Conservation (phyloP, 495 filamentous ascomycete species). For the Penicillium odoratum region DNA sequence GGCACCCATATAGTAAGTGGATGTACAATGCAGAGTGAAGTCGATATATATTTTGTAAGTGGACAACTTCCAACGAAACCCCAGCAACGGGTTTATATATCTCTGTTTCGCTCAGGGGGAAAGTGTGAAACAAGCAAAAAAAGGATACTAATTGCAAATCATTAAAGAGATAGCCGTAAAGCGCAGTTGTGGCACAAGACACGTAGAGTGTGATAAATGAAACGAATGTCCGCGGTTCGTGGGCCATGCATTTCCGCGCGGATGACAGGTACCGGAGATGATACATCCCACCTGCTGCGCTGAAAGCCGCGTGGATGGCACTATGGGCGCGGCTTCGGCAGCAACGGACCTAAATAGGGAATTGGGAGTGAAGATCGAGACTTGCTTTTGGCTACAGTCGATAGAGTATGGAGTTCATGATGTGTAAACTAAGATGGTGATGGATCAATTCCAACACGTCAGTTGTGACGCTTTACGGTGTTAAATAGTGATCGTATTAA, state of each 20-base stretch:
- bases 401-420: neutral
- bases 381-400: neutral
- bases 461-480: neutral
- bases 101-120: neutral
- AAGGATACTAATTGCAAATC: slow-evolving; percentile 1
- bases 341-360: neutral
- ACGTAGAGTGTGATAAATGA: neutral
- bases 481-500: neutral
- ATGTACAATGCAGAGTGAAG: neutral
- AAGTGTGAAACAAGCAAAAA: neutral
- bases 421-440: neutral
- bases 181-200: slow-evolving; percentile 11
- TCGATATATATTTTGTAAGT: neutral
- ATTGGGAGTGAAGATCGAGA: neutral
- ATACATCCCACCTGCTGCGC: neutral
- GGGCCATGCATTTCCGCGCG: slow-evolving; percentile 7
- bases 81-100: slow-evolving; percentile 13
- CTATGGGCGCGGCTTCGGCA: slow-evolving; percentile 2
- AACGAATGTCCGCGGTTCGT: neutral
- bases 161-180: slow-evolving; percentile 7
- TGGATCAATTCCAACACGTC: slow-evolving; percentile 7
- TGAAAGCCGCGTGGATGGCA: slow-evolving; percentile 2
- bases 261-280: slow-evolving; percentile 8
- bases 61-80: slow-evolving; percentile 7
- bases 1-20: neutral